Evolutionary conservation across 2,329 filamentous ascomycete genomes (phyloP).

Genomic region (Diplodia scrobiculata): DNA sequence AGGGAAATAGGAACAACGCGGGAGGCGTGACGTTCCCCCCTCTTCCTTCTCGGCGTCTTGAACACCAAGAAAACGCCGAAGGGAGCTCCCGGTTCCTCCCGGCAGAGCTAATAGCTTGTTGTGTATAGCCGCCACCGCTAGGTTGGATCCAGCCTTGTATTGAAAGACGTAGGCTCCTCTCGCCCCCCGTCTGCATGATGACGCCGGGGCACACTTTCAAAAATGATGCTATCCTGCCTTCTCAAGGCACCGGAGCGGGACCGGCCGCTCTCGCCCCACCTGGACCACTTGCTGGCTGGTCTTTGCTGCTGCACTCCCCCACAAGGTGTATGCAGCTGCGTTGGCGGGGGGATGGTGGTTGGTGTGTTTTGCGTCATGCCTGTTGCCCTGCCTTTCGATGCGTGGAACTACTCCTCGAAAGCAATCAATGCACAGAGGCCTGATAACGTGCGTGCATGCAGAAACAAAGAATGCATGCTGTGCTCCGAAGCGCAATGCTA

Average conservation of each 20-base stretch:
- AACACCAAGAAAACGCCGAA: not conserved
- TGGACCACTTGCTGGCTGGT: not conserved
- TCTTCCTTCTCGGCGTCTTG: not conserved
- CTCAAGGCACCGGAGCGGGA: not conserved
- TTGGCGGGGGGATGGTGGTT: not conserved
- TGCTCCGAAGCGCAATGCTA: not conserved
- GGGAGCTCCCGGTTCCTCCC: not conserved
- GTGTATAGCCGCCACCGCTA: not conserved
- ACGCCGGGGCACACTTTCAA: not conserved
- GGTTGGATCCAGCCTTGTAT: not conserved
- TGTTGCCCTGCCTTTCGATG: not conserved
- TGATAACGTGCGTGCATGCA: not conserved
- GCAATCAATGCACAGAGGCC: not conserved
- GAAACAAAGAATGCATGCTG: not conserved
- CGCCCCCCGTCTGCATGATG: not conserved
- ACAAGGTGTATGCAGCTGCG: not conserved
- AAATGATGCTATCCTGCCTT: not conserved
- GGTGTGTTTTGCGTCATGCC: not conserved
- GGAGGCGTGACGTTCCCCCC: not conserved
- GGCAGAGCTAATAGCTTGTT: not conserved
- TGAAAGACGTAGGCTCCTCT: not conserved
- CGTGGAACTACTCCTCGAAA: not conserved
- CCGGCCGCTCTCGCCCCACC: not conserved
- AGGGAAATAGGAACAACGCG: not conserved
- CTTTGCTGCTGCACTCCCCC: constrained; percentile 14